A percentile compares a stretch with the other conserved stretches of the same genome.
These are phyloP conservation scores for Xylaria palmicola DNA, from an alignment of 495 filamentous ascomycete species.

Conservation along the genomic window DNA sequence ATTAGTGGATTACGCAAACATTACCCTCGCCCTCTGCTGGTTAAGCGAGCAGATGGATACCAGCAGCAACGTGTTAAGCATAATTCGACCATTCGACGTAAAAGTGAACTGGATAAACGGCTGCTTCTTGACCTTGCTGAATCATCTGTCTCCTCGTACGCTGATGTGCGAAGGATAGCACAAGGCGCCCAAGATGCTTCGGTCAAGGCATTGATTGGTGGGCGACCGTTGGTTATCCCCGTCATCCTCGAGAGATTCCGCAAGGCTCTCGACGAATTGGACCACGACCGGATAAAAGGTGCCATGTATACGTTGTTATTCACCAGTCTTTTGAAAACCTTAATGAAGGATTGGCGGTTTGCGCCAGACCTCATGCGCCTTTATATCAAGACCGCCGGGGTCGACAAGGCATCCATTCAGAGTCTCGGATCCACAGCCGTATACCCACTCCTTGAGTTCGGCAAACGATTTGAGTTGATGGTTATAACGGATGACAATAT, in stretches of 20 bases:
- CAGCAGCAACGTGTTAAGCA: slow-evolving; percentile 90
- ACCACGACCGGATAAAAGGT: slow-evolving; percentile 90
- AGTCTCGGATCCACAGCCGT: slow-evolving; percentile 78
- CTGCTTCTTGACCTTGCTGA: slow-evolving; percentile 85
- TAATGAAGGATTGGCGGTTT: slow-evolving; percentile 88
- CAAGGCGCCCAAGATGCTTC: slow-evolving; percentile 91
- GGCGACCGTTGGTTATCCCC: slow-evolving; percentile 82
- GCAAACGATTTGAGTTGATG: slow-evolving; percentile 78
- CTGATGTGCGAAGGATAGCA: slow-evolving; percentile 89
- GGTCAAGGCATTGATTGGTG: slow-evolving; percentile 85
- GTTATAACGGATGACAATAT: slow-evolving; percentile 76
- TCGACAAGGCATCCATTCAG: slow-evolving; percentile 92
- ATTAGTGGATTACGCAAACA: slow-evolving; percentile 88
- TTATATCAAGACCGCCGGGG: slow-evolving; percentile 84
- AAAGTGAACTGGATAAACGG: slow-evolving; percentile 78
- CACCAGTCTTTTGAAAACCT: slow-evolving; percentile 83
- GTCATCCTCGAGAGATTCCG: slow-evolving; percentile 76
- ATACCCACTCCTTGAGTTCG: slow-evolving; percentile 88
- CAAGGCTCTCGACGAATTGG: slow-evolving; percentile 75
- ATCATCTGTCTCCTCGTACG: slow-evolving; percentile 90
- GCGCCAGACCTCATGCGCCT: slow-evolving; percentile 80
- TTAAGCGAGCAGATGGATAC: slow-evolving; percentile 89
- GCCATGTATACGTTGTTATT: slow-evolving; percentile 86
- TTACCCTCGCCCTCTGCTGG: slow-evolving; percentile 84
- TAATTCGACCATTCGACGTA: slow-evolving; percentile 82